These are phyloP conservation scores for Myotisia sp. DNA, from an alignment of 2,329 filamentous ascomycete species.

Conservation along the genomic window DNA sequence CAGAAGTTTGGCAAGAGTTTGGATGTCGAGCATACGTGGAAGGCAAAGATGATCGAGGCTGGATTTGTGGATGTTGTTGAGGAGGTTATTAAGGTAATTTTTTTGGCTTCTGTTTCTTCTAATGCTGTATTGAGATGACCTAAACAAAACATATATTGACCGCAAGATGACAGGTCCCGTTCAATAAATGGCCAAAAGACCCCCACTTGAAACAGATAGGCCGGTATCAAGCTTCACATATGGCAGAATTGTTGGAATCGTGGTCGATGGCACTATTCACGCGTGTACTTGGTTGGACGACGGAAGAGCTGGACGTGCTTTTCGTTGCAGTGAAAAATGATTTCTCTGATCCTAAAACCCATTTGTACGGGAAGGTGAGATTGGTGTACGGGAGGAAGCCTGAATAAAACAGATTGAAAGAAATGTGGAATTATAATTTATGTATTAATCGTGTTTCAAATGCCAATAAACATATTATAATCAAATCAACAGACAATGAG, in stretches of 20 bases:
- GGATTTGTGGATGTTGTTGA: constrained; percentile 23
- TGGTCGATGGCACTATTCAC: constrained; percentile 17
- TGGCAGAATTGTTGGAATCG: constrained; percentile 16
- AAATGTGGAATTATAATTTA: too few species aligned
- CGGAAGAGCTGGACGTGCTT: constrained; percentile 8
- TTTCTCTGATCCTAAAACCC: constrained; percentile 6
- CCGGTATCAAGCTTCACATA: constrained; percentile 12
- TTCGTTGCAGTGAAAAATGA: constrained; percentile 6
- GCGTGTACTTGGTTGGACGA: constrained; percentile 16
- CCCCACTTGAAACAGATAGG: constrained; percentile 12
- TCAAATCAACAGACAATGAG: too few species aligned
- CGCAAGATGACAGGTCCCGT: constrained; percentile 30
- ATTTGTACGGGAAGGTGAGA: constrained; percentile 9
- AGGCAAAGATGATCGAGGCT: constrained; percentile 17
- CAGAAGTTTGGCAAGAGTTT: constrained; percentile 23
- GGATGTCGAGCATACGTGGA: constrained; percentile 20
- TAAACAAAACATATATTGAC: not conserved
- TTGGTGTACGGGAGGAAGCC: constrained; percentile 19
- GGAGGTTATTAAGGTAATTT: constrained; percentile 21
- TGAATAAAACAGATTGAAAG: not conserved
- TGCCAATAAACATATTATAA: too few species aligned
- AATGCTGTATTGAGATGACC: not conserved
- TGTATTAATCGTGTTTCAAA: too few species aligned
- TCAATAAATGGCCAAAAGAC: constrained; percentile 21
- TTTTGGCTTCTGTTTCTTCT: not conserved